These are phyloP conservation scores for Salvia hispanica DNA, from an alignment of 257 asterid genomes.

Conservation along the genomic window DNA sequence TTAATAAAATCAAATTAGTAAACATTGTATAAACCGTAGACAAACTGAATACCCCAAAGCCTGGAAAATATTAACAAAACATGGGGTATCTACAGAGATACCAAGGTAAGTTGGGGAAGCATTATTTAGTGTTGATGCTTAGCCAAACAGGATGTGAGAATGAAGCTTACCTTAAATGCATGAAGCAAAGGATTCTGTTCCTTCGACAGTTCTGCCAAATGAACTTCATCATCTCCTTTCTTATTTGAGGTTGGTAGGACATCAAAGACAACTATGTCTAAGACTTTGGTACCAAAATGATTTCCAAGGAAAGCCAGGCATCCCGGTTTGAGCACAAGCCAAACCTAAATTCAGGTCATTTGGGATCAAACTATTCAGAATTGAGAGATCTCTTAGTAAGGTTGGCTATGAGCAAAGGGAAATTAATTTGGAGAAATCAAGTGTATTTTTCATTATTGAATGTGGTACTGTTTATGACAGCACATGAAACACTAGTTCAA, in stretches of 20 bases:
- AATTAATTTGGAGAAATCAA: background rate
- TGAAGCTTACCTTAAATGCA: conserved; percentile 69
- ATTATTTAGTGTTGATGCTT: background rate
- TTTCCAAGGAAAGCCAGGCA: conserved; percentile 85
- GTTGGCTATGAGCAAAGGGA: background rate
- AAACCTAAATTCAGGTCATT: conserved; percentile 61
- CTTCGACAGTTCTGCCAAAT: conserved; percentile 60
- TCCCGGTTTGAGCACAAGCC: conserved; percentile 92
- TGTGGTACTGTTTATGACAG: conserved; percentile 10
- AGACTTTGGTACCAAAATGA: conserved; percentile 68
- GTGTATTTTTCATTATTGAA: conserved; percentile 7
- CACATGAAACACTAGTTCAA: background rate
- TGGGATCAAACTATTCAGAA: conserved; percentile 11
- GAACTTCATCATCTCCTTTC: conserved; percentile 49
- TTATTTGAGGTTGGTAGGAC: conserved; percentile 52
- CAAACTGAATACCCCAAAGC: conserved; percentile 6
- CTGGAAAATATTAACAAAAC: background rate
- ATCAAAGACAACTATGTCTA: conserved; percentile 78
- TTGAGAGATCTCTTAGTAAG: conserved; percentile 20
- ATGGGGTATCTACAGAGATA: background rate
- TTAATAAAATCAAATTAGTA: no score
- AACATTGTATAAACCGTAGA: background rate
- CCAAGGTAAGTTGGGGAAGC: background rate
- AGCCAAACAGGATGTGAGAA: conserved; percentile 14
- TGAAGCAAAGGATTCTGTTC: conserved; percentile 72